Evolutionary conservation across 192 early-diverging fungal species (phyloP).

Genomic region (Gigaspora rosea): DNA sequence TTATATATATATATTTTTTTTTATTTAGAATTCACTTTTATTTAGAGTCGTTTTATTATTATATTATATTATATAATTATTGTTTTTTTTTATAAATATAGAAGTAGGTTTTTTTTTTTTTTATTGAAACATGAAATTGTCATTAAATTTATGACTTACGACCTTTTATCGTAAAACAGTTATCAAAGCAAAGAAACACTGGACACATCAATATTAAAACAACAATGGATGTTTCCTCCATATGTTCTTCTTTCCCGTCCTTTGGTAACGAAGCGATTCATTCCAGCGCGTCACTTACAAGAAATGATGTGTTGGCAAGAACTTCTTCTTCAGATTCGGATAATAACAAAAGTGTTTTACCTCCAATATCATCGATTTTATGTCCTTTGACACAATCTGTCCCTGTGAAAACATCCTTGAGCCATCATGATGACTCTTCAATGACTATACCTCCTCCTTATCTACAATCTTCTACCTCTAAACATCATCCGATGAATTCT

Average conservation of each 20-base stretch:
- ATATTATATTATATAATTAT: too few species aligned
- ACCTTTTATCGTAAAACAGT: too few species aligned
- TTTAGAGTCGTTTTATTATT: too few species aligned
- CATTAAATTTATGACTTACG: too few species aligned
- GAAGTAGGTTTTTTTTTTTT: too few species aligned
- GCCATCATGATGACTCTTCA: not conserved
- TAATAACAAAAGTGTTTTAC: not conserved
- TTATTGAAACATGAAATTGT: too few species aligned
- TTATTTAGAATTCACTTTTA: too few species aligned
- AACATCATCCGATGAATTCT: not conserved
- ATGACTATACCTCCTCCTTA: not conserved
- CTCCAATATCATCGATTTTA: conserved; percentile 1
- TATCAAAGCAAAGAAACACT: too few species aligned
- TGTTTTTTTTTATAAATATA: too few species aligned
- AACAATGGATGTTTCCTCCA: conserved; percentile 4
- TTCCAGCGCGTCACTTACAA: not conserved
- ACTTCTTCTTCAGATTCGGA: not conserved
- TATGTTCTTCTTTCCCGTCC: conserved; percentile 2
- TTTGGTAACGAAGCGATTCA: not conserved
- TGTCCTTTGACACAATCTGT: not conserved
- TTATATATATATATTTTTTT: too few species aligned
- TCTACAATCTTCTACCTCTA: not conserved
- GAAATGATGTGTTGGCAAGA: not conserved
- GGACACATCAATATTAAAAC: not conserved
- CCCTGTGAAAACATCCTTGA: not conserved